Evolutionary conservation across 2,329 filamentous ascomycete species (phyloP).

Genomic region (Sporothrix sp.): DNA sequence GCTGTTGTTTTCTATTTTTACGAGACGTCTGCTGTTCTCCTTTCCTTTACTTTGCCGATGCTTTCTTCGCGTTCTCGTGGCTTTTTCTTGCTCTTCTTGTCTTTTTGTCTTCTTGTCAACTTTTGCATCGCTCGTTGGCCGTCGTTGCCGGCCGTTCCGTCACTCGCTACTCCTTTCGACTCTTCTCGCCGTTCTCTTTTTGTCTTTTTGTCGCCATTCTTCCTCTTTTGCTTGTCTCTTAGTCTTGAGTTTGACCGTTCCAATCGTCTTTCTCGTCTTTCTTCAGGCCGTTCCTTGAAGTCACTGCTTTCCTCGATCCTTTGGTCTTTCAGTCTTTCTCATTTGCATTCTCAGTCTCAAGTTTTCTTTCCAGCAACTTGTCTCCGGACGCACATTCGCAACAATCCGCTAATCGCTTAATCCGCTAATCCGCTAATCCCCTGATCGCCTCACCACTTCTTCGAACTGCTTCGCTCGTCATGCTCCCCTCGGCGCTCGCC

Average conservation of each 20-base stretch:
- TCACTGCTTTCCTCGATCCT: too few species aligned
- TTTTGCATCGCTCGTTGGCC: not conserved
- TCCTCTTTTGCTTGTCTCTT: too few species aligned
- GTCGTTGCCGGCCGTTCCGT: not conserved
- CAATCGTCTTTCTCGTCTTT: not conserved
- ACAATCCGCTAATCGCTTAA: too few species aligned
- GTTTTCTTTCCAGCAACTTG: not conserved
- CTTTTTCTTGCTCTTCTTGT: not conserved
- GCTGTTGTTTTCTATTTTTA: slow-evolving; percentile 1
- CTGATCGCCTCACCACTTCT: not conserved
- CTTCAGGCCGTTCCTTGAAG: too few species aligned
- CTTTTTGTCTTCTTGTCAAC: not conserved
- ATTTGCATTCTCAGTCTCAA: too few species aligned
- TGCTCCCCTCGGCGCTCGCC: not conserved
- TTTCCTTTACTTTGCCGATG: too few species aligned
- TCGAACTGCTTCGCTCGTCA: not conserved
- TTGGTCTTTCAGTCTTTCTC: too few species aligned
- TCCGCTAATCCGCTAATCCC: not conserved
- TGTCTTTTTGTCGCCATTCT: not conserved
- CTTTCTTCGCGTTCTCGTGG: not conserved
- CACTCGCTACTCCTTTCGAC: not conserved
- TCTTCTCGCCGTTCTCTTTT: not conserved
- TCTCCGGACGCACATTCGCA: too few species aligned
- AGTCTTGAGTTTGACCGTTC: not conserved
- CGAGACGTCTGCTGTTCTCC: not conserved